Conservation (phyloP, 352 stramenopile species). For the Globisporangium splendens region DNA sequence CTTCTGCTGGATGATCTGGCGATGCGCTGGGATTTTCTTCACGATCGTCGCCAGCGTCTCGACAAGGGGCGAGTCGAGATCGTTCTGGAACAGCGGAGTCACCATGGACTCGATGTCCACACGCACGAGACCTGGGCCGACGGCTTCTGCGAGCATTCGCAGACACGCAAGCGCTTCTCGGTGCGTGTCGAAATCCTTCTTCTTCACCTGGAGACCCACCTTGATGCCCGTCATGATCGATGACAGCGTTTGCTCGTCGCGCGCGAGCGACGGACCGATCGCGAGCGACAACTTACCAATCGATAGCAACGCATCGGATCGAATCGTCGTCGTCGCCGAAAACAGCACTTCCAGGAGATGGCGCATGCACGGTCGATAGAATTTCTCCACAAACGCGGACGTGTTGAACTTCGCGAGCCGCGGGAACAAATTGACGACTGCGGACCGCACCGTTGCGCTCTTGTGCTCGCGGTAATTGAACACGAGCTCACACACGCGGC, state of each 20-base stretch:
- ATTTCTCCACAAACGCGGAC: slow-evolving; percentile 81
- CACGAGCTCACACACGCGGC: slow-evolving; percentile 64
- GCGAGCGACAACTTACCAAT: slow-evolving; percentile 83
- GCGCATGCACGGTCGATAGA: slow-evolving; percentile 79
- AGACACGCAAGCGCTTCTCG: slow-evolving; percentile 80
- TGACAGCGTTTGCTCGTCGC: slow-evolving; percentile 74
- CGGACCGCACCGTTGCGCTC: slow-evolving; percentile 66
- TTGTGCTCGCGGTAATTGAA: slow-evolving; percentile 81
- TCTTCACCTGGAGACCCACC: slow-evolving; percentile 75
- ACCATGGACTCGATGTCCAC: slow-evolving; percentile 84
- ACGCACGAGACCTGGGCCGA: slow-evolving; percentile 65
- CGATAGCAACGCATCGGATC: slow-evolving; percentile 74
- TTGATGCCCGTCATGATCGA: slow-evolving; percentile 88
- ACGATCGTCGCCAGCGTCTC: slow-evolving; percentile 83
- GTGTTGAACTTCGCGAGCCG: slow-evolving; percentile 88
- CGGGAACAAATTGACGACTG: slow-evolving; percentile 84
- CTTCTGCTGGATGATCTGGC: slow-evolving; percentile 76
- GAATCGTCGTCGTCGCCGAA: slow-evolving; percentile 72
- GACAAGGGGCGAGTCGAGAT: slow-evolving; percentile 74
- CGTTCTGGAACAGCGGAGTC: slow-evolving; percentile 76
- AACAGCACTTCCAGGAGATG: slow-evolving; percentile 82
- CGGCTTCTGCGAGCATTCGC: slow-evolving; percentile 76
- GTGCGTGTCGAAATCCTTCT: slow-evolving; percentile 83
- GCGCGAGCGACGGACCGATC: slow-evolving; percentile 69
- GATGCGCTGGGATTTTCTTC: slow-evolving; percentile 78